Evolutionary conservation across 768 basidiomycete genomes (phyloP).

Genomic region (Auricularia heimuer): DNA sequence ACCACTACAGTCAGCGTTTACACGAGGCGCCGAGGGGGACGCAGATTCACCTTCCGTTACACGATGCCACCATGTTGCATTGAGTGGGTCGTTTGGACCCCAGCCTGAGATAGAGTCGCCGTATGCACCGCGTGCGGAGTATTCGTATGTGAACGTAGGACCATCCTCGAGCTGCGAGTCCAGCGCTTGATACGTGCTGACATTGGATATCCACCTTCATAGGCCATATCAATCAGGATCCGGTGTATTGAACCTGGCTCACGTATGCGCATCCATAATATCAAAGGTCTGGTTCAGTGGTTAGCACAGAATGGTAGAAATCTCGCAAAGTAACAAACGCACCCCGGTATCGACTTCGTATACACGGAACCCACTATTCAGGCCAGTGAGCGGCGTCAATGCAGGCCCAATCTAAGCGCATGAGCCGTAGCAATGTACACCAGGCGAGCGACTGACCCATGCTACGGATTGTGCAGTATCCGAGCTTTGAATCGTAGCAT

Average conservation of each 20-base stretch:
- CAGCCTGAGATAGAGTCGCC: slow-evolving; percentile 48
- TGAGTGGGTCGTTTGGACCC: slow-evolving; percentile 56
- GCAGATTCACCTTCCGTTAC: slow-evolving; percentile 55
- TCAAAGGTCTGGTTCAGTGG: slow-evolving; percentile 52
- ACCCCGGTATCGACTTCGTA: slow-evolving; percentile 66
- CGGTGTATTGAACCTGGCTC: slow-evolving; percentile 17
- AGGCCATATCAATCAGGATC: background rate
- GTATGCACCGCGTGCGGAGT: slow-evolving; percentile 60
- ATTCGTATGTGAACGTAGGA: slow-evolving; percentile 58
- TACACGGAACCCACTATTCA: slow-evolving; percentile 68
- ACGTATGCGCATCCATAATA: slow-evolving; percentile 70
- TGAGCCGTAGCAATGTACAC: background rate
- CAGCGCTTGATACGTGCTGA: slow-evolving; percentile 45
- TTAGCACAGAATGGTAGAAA: background rate
- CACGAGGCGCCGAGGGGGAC: background rate
- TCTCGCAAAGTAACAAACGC: slow-evolving; percentile 15
- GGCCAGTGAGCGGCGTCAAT: slow-evolving; percentile 55
- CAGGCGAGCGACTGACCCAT: slow-evolving; percentile 30
- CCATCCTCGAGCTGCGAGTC: slow-evolving; percentile 47
- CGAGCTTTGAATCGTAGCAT: slow-evolving; percentile 48
- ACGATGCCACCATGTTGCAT: slow-evolving; percentile 76
- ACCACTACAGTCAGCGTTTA: background rate
- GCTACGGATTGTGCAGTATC: slow-evolving; percentile 46
- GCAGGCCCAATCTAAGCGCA: slow-evolving; percentile 50
- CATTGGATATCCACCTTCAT: slow-evolving; percentile 54